Evolutionary conservation across 257 asterid species (phyloP).

Genomic region (Cinchona pubescens): DNA sequence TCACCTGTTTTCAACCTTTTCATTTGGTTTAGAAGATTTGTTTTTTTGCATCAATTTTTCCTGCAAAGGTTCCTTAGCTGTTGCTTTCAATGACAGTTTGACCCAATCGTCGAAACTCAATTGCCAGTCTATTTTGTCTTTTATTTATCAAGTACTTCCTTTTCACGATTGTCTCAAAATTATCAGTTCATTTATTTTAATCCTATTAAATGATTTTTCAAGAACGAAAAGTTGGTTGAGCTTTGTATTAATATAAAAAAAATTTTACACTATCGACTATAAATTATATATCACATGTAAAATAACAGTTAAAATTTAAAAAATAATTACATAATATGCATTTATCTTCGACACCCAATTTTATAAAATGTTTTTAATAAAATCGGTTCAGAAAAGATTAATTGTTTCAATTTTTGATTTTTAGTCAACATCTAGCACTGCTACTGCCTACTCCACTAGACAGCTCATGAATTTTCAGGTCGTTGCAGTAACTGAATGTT

Average conservation of each 20-base stretch:
- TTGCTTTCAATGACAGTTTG: slow-evolving; percentile 62
- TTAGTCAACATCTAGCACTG: not conserved
- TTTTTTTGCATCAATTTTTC: slow-evolving; percentile 30
- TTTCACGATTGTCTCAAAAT: not conserved
- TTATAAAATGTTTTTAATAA: no score
- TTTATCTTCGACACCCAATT: no score
- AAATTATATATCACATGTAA: no score
- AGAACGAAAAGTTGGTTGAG: slow-evolving; percentile 9
- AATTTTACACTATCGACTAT: no score
- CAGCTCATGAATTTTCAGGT: slow-evolving; percentile 11
- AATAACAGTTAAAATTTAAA: no score
- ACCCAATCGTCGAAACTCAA: slow-evolving; percentile 35
- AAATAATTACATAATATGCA: no score
- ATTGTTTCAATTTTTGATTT: no score
- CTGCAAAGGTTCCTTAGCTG: slow-evolving; percentile 35
- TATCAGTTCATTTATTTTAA: slow-evolving; percentile 22
- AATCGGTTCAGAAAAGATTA: no score
- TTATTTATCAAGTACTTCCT: slow-evolving; percentile 20
- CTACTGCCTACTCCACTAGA: not conserved
- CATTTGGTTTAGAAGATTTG: slow-evolving; percentile 43
- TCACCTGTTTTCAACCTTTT: slow-evolving; percentile 1
- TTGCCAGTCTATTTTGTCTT: slow-evolving; percentile 51
- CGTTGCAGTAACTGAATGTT: not conserved
- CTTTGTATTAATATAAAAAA: no score
- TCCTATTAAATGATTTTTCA: slow-evolving; percentile 2